Conservation (phyloP, 371 early-diverging fungal genomes). For the Blakeslea trispora region DNA sequence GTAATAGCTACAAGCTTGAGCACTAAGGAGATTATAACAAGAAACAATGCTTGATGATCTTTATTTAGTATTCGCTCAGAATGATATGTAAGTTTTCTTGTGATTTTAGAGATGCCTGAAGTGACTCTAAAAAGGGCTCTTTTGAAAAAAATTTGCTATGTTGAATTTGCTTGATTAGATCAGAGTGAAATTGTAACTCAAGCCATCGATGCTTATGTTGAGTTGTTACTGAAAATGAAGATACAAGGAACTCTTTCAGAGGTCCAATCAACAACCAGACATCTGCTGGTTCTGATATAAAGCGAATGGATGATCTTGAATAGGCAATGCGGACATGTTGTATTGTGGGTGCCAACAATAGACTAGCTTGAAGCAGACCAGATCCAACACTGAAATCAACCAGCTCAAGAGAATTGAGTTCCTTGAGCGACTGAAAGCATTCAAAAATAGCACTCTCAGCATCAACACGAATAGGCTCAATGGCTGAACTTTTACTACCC, state of each 20-base stretch:
- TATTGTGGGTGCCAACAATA: constrained; percentile 3
- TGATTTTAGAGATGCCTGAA: constrained; percentile 1
- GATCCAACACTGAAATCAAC: constrained; percentile 26
- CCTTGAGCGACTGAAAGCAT: constrained; percentile 12
- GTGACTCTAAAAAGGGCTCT: constrained; percentile 1
- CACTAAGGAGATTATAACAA: no score
- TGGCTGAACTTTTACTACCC: constrained; percentile 10
- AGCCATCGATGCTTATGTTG: not conserved
- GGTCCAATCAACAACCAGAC: constrained; percentile 21
- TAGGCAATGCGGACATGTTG: constrained; percentile 14
- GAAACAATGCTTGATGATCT: no score
- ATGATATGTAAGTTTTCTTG: no score
- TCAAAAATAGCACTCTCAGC: constrained; percentile 24
- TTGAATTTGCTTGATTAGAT: constrained; percentile 6
- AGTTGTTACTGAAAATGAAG: constrained; percentile 3
- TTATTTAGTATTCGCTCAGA: no score
- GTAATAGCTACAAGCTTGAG: no score
- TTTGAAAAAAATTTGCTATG: constrained; percentile 5
- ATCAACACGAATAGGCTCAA: constrained; percentile 20
- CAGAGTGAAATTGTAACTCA: constrained; percentile 8
- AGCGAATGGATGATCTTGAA: constrained; percentile 9
- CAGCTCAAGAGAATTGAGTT: constrained; percentile 6
- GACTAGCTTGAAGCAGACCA: constrained; percentile 17
- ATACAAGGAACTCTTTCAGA: constrained; percentile 17
- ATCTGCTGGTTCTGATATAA: constrained; percentile 13